Conservation (phyloP, 2,329 filamentous ascomycete genomes). For the Fusarium siculi region DNA sequence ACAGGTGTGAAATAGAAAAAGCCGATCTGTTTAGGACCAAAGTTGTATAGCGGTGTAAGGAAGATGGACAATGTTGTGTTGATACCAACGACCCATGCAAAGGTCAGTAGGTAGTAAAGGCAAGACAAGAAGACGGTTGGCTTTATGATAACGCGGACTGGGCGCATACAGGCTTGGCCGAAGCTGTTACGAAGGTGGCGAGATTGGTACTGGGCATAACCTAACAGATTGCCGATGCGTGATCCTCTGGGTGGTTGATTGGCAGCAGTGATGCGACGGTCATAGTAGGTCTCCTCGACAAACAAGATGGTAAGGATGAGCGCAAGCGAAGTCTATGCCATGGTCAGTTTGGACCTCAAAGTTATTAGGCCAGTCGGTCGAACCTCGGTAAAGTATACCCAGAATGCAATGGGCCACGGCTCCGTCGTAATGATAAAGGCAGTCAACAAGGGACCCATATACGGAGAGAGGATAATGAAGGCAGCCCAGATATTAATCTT, state of each 20-base stretch:
- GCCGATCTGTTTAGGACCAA: background rate
- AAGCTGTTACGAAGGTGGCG: background rate
- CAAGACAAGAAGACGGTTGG: background rate
- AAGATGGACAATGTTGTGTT: background rate
- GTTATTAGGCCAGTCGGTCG: accelerated
- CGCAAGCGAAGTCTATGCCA: background rate
- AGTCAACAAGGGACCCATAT: background rate
- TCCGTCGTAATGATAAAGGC: background rate
- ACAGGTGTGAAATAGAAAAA: background rate
- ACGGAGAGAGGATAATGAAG: background rate
- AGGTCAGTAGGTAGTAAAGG: background rate
- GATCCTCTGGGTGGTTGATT: background rate
- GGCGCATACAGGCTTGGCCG: background rate
- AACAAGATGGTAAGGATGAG: background rate
- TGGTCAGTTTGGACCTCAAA: background rate
- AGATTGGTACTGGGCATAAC: background rate
- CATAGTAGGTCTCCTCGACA: background rate
- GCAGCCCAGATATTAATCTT: background rate
- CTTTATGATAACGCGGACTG: background rate
- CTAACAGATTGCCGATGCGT: accelerated
- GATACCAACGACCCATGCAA: background rate
- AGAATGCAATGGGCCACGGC: background rate
- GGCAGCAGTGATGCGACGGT: background rate
- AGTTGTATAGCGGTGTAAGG: background rate
- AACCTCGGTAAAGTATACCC: background rate